phyloP scores from a whole-genome alignment of 2,329 filamentous ascomycete species.

The Colletotrichum plurivorum region DNA sequence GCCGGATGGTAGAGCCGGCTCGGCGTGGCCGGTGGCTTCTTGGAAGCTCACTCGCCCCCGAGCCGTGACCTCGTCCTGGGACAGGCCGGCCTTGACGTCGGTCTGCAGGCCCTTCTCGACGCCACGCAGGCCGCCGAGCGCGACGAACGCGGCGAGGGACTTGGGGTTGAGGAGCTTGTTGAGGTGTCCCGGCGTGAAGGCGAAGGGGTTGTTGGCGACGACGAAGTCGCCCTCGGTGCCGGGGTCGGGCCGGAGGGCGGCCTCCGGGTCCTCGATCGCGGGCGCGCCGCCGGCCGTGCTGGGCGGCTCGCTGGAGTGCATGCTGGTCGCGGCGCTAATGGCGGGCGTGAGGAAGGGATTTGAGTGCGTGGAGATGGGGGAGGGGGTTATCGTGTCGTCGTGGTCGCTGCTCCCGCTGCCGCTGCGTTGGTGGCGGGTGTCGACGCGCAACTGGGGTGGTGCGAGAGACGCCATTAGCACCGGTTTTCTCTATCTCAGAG shows the following conservation, averaged over 20 bases:
- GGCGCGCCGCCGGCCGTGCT: constrained; percentile 2
- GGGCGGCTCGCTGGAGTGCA: constrained; percentile 28
- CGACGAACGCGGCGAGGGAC: constrained; percentile 77
- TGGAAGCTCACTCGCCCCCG: constrained; percentile 78
- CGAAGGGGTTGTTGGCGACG: constrained; percentile 81
- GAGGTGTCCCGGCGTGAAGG: constrained; percentile 80
- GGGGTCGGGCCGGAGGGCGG: constrained; percentile 77
- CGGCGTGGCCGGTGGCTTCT: constrained; percentile 64
- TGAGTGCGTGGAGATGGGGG: constrained; percentile 42
- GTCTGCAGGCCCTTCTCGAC: constrained; percentile 79
- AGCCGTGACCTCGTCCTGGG: constrained; percentile 75
- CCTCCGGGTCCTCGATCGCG: constrained; percentile 49
- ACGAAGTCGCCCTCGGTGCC: constrained; percentile 80
- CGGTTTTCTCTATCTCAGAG: constrained; percentile 5
- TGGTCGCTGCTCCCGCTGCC: constrained; percentile 15
- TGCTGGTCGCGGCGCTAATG: constrained; percentile 39
- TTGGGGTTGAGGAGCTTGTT: constrained; percentile 84
- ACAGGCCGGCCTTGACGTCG: constrained; percentile 74
- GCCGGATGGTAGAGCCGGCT: constrained; percentile 21
- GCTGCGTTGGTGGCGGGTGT: constrained; percentile 32
- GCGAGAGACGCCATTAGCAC: constrained; percentile 40
- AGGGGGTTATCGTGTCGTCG: constrained; percentile 40
- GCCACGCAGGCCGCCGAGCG: constrained; percentile 77
- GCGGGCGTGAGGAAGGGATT: constrained; percentile 47
- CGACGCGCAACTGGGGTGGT: constrained; percentile 39